phyloP scores from a whole-genome alignment of 768 basidiomycete species.

The Lyophyllum decastes region DNA sequence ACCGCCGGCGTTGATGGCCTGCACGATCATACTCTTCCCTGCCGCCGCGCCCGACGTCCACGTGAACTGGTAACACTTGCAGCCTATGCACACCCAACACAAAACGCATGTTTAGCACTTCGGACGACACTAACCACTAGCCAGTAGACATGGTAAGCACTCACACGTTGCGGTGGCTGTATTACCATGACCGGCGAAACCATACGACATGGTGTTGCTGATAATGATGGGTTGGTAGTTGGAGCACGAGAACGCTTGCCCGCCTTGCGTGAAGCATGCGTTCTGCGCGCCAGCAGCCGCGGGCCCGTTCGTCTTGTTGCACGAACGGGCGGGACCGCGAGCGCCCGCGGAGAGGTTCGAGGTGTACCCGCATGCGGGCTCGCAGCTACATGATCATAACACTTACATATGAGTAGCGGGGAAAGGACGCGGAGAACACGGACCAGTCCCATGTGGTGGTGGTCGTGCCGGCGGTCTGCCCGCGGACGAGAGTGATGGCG shows the following conservation, averaged over 20 bases:
- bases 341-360: conserved; percentile 10
- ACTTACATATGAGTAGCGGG: not conserved
- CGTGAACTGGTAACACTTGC: conserved; percentile 13
- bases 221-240: conserved; percentile 10
- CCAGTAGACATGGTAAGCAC: too few relatives aligned
- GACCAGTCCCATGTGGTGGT: conserved; percentile 8
- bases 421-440: not conserved
- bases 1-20: conserved; percentile 12
- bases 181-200: conserved; percentile 10
- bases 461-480: conserved; percentile 3
- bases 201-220: conserved; percentile 8
- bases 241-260: conserved; percentile 10
- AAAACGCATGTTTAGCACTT: too few relatives aligned
- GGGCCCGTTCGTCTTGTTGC: conserved; percentile 9
- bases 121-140: too few relatives aligned
- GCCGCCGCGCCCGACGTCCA: conserved; percentile 12
- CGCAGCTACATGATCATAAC: not conserved
- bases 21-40: conserved; percentile 14
- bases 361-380: conserved; percentile 10
- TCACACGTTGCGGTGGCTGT: conserved; percentile 1
- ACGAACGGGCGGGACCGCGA: conserved; percentile 6
- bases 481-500: not conserved
- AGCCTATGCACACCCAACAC: not conserved
- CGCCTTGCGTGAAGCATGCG: conserved; percentile 11
- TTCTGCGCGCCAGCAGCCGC: conserved; percentile 10